phyloP scores from a whole-genome alignment of 257 asterid genomes.

The Scutellaria minor region DNA sequence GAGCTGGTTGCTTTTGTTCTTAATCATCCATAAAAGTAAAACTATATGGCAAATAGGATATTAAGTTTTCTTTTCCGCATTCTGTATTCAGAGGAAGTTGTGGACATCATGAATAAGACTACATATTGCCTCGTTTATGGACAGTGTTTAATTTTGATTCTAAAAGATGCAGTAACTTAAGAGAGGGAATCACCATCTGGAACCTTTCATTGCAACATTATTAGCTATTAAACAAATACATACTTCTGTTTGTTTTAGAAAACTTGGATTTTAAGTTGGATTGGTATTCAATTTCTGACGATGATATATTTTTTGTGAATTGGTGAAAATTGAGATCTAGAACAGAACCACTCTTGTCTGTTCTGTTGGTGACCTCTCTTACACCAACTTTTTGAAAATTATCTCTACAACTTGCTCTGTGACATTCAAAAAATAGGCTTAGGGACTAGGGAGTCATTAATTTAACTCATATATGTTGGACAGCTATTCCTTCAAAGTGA shows the following conservation, averaged over 20 bases:
- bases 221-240: neutral
- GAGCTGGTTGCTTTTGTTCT: slow-evolving; percentile 28
- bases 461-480: too few relatives aligned
- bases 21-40: slow-evolving; percentile 5
- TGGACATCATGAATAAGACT: slow-evolving; percentile 3
- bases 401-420: neutral
- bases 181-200: neutral
- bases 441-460: too few relatives aligned
- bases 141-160: neutral
- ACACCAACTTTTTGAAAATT: neutral
- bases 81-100: neutral
- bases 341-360: neutral
- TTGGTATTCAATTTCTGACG: neutral
- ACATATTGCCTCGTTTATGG: neutral
- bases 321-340: neutral
- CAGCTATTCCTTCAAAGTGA: neutral
- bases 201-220: neutral
- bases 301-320: neutral
- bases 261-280: neutral
- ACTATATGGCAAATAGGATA: slow-evolving; percentile 5
- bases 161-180: neutral
- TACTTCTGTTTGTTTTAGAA: neutral
- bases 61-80: neutral
- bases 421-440: neutral
- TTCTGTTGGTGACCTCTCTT: neutral